Evolutionary conservation across 305 asterid species (phyloP).

Genomic region (Lippia alba): DNA sequence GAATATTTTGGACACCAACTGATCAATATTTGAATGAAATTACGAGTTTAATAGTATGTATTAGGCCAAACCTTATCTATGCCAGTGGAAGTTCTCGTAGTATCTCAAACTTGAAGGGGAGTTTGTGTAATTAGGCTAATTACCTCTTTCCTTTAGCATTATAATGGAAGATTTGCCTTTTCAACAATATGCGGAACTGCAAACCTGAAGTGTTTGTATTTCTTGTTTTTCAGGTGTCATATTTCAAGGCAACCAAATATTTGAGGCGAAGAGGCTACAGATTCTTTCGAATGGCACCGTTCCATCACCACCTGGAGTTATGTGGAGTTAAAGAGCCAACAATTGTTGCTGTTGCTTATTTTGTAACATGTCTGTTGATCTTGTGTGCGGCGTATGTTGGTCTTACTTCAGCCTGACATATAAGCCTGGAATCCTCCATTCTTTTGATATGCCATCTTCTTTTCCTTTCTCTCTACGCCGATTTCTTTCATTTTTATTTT

Average conservation of each 20-base stretch:
- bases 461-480: neutral
- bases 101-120: too few species aligned
- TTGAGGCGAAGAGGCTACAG: conserved; percentile 51
- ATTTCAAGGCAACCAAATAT: conserved; percentile 52
- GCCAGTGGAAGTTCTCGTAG: too few species aligned
- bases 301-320: conserved; percentile 71
- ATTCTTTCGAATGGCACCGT: conserved; percentile 58
- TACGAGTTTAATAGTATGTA: too few species aligned
- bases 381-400: conserved; percentile 74
- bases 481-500: too few species aligned
- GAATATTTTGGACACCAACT: too few species aligned
- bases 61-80: too few species aligned
- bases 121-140: too few species aligned
- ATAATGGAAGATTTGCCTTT: too few species aligned
- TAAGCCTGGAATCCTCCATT: neutral
- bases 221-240: conserved; percentile 47
- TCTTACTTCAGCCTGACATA: conserved; percentile 64
- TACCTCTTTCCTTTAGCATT: too few species aligned
- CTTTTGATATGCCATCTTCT: neutral
- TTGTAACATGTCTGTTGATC: conserved; percentile 55
- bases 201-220: neutral
- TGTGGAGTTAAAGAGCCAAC: conserved; percentile 73
- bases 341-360: conserved; percentile 72
- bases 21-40: too few species aligned
- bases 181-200: neutral